Evolutionary conservation across 257 asterid species (phyloP).

Genomic region (Nicotiana sylvestris): DNA sequence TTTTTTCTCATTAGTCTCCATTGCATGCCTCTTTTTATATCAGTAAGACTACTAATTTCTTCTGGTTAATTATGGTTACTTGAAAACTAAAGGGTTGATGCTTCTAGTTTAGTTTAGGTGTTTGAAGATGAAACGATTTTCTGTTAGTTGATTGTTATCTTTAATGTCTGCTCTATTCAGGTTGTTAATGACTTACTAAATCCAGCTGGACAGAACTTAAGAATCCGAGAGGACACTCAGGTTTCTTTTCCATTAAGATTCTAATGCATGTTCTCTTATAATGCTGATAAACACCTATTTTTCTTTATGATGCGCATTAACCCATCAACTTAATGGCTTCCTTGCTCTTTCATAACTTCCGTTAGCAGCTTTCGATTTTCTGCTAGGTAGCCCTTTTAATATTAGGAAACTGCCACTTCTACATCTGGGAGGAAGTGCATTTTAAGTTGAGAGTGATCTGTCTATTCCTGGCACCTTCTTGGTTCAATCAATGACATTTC

Average conservation of each 20-base stretch:
- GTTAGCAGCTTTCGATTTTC: background rate
- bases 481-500: background rate
- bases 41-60: constrained; percentile 13
- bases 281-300: constrained; percentile 1
- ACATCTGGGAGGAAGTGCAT: constrained; percentile 3
- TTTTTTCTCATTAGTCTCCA: background rate
- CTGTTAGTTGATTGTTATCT: background rate
- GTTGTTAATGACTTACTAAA: constrained; percentile 96
- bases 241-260: constrained; percentile 29
- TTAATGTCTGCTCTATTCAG: constrained; percentile 32
- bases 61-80: constrained; percentile 2
- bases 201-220: constrained; percentile 98
- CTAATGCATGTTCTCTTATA: background rate
- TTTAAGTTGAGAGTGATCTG: background rate
- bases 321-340: background rate
- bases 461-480: background rate
- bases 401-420: constrained; percentile 4
- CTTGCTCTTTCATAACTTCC: background rate
- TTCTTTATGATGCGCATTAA: constrained; percentile 6
- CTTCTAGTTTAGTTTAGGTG: background rate
- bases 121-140: constrained; percentile 15
- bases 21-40: background rate
- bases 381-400: background rate
- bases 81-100: background rate
- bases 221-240: constrained; percentile 95